A percentile compares a stretch with the other conserved stretches of the same genome.
These are phyloP conservation scores for Parsonsia alboflavescens DNA, from an alignment of 257 asterid species.

Conservation along the genomic window DNA sequence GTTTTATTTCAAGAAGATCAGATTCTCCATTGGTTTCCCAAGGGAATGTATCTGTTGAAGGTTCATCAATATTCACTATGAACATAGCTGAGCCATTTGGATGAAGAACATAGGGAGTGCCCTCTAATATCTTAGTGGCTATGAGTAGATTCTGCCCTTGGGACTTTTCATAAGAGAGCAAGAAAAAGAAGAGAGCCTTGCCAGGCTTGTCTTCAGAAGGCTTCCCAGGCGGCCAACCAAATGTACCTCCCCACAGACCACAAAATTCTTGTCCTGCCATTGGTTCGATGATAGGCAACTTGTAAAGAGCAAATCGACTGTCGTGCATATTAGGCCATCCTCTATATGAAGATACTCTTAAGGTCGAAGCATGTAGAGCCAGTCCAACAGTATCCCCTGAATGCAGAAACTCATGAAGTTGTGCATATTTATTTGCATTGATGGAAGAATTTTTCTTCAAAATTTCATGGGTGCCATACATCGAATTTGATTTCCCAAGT, in stretches of 20 bases:
- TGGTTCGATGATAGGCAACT: conserved; percentile 59
- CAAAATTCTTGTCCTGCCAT: conserved; percentile 49
- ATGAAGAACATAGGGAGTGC: conserved; percentile 75
- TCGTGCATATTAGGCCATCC: conserved; percentile 96
- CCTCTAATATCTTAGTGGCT: conserved; percentile 82
- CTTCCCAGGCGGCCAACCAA: conserved; percentile 88
- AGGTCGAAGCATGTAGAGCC: conserved; percentile 54
- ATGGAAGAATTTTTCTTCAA: conserved; percentile 37
- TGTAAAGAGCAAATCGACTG: conserved; percentile 72
- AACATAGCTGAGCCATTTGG: conserved; percentile 97
- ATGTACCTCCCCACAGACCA: conserved; percentile 90
- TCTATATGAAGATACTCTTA: conserved; percentile 63
- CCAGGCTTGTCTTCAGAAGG: conserved; percentile 71
- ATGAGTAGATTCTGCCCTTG: conserved; percentile 57
- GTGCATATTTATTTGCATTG: conserved; percentile 48
- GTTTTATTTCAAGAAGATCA: conserved; percentile 38
- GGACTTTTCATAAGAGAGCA: conserved; percentile 73
- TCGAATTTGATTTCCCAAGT: conserved; percentile 60
- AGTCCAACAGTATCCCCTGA: conserved; percentile 62
- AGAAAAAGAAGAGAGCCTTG: conserved; percentile 67
- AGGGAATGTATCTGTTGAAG: conserved; percentile 66
- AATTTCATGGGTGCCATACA: conserved; percentile 34
- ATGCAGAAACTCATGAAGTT: conserved; percentile 62
- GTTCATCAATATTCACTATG: conserved; percentile 48
- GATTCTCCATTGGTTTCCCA: conserved; percentile 57